Conservation (phyloP, 352 stramenopile species). For the Plasmopara viticola region DNA sequence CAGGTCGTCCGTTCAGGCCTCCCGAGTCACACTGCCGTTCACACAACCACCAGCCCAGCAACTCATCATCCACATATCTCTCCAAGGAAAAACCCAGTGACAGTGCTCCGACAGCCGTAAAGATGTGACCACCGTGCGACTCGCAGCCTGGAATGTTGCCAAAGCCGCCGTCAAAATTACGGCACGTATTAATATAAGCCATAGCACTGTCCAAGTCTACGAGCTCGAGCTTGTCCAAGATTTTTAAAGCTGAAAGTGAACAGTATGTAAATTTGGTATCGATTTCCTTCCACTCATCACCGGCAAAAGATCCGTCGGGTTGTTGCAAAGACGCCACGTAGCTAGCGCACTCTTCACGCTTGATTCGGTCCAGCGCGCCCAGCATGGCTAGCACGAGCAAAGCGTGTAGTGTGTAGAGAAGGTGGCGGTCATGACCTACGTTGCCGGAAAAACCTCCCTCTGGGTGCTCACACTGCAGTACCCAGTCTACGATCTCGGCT, state of each 20-base stretch:
- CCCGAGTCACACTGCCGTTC: slow-evolving; percentile 96
- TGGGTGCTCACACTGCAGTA: slow-evolving; percentile 92
- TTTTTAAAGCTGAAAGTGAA: slow-evolving; percentile 91
- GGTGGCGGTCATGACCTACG: slow-evolving; percentile 93
- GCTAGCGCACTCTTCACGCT: slow-evolving; percentile 66
- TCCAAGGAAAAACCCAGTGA: slow-evolving; percentile 75
- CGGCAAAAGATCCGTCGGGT: slow-evolving; percentile 94
- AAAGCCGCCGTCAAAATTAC: slow-evolving; percentile 96
- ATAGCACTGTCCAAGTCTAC: slow-evolving; percentile 88
- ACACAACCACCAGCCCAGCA: slow-evolving; percentile 95
- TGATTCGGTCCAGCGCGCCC: slow-evolving; percentile 73
- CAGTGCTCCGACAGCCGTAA: slow-evolving; percentile 95
- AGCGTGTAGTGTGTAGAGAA: slow-evolving; percentile 97
- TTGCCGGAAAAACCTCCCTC: slow-evolving; percentile 94
- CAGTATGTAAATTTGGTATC: slow-evolving; percentile 99
- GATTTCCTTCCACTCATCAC: slow-evolving; percentile 96
- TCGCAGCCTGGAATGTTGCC: slow-evolving; percentile 91
- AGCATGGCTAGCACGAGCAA: slow-evolving; percentile 96
- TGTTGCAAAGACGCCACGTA: slow-evolving; percentile 93
- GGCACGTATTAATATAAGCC: slow-evolving; percentile 92
- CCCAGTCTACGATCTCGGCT: slow-evolving; percentile 90
- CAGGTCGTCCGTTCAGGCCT: slow-evolving; percentile 93
- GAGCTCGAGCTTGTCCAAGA: slow-evolving; percentile 85
- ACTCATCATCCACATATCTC: slow-evolving; percentile 80
- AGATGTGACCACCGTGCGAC: slow-evolving; percentile 96